These are phyloP conservation scores for Ustilago hordei DNA, from an alignment of 1,284 basidiomycete genomes.

Conservation along the genomic window DNA sequence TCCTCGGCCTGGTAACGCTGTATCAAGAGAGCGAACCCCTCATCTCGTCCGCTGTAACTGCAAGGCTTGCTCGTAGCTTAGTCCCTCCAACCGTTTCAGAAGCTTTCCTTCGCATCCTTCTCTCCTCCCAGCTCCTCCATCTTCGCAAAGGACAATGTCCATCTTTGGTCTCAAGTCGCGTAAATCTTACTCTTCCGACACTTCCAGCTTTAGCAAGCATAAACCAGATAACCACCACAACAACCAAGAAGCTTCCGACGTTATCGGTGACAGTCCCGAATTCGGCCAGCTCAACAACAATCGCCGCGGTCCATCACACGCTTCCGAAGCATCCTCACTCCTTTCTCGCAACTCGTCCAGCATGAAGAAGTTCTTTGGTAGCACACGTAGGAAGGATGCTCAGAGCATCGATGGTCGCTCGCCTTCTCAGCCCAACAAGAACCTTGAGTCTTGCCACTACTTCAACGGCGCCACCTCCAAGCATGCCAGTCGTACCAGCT, in stretches of 20 bases:
- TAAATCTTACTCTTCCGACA: slow-evolving; percentile 40
- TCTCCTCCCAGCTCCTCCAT: not conserved
- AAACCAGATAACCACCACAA: slow-evolving; percentile 12
- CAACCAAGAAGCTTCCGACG: slow-evolving; percentile 46
- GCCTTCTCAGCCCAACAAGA: slow-evolving; percentile 9
- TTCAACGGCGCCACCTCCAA: slow-evolving; percentile 22
- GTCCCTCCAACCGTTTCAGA: too few species aligned
- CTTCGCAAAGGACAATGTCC: slow-evolving; percentile 26
- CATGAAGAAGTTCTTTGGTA: slow-evolving; percentile 56
- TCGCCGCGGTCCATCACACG: slow-evolving; percentile 25
- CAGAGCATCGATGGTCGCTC: slow-evolving; percentile 40
- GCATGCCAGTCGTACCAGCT: slow-evolving; percentile 31
- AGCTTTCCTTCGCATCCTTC: not conserved
- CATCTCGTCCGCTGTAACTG: too few species aligned
- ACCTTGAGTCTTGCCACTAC: slow-evolving; percentile 17
- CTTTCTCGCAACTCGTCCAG: slow-evolving; percentile 41
- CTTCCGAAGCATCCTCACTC: slow-evolving; percentile 41
- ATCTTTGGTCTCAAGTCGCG: slow-evolving; percentile 45
- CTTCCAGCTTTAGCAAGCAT: slow-evolving; percentile 25
- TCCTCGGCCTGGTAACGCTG: not conserved
- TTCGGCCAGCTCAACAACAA: slow-evolving; percentile 24
- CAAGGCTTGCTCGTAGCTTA: too few species aligned
- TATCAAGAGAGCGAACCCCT: not conserved
- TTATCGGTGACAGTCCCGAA: slow-evolving; percentile 40
- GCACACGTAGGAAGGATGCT: slow-evolving; percentile 43